Base-by-base conservation (phyloP, 176 grass and related monocot genomes). In the Aegilops longissima region DNA sequence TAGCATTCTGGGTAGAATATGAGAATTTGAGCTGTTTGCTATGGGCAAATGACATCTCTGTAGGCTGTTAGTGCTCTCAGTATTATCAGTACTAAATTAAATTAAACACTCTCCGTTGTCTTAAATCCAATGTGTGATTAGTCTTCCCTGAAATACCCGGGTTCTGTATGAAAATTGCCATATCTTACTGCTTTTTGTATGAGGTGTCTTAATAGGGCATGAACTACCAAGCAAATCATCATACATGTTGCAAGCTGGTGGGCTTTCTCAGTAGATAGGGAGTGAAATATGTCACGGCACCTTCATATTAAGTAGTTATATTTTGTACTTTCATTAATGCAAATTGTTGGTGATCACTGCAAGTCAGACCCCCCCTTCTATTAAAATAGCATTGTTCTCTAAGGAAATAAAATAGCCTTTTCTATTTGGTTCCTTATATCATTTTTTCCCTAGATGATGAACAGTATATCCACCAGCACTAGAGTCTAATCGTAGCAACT, bases 361-460 rank as follows among this genome's bases (percentile, higher is more conserved):
- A 40, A 42, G 24, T 49, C 40, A 33, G 74, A 45, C 3, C 27
- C 4, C 24, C 25, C 64, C 24, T 25, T 66, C 14, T 49, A 39
- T 78, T 5, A 31, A 42, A 64, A 71, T 73, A 59, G 18, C 59
- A 61, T 76, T 0, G 27, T 31, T 31, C 42, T 76, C 8, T 76
- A 35, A 59, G 18, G 7, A 59, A 69, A 69, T 34, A 36, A 69
- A 69, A 52, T 51, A 31, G 44, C 45, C 5, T 68, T 25, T 76
- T 80, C 75, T 61, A 27, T 78, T 67, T 81, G 35, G 11, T 29
- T 75, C 31, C 66, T 84, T 13, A 18, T 84, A 59, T 24, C 5
- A 44, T n/a, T 14, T 73, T 91, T 84, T 21, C 75, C 82, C 88
- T 59, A 21, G 92, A 81, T 87, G 82, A 83, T 85, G 92, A 93